Evolutionary conservation across 2,329 filamentous ascomycete genomes (phyloP), one percentile per base, ranked within the genome.

Genomic region (Xylariaceae sp.): DNA sequence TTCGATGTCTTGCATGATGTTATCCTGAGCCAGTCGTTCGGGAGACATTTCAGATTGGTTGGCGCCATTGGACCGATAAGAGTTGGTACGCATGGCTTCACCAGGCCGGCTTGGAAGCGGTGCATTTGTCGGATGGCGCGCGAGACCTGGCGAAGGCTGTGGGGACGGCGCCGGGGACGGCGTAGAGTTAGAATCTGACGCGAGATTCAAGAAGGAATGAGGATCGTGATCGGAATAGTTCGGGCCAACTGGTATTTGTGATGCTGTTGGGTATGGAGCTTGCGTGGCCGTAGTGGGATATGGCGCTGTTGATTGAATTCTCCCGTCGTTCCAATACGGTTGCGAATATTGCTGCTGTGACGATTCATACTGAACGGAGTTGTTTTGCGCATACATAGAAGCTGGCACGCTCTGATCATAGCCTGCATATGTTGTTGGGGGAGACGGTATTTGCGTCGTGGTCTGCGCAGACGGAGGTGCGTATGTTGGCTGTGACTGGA

Each of bases 81-180:
- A 66, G 40, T 75, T 71, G 51, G 79, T 75, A 3, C 70, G 67
- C 36, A 75, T 55, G 43, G 72, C 69, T 10, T 76, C 75, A 57
- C 74, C 71, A 42, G 75, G 81, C 42, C 78, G 75, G 52, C 71
- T 82, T n/a, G 81, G 79, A 43, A 85, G 69, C 40, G 82, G 77
- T 50, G 82, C 76, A 66, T 84, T 78, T 14, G 82, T 85, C 1
- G 82, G 82, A 52, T 84, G 79, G 47, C 81, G 74, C 53, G 76
- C 73, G 11, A 83, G 64, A n/a, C 77, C 73, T 2, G 75, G 69
- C 6, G 75, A 73, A 19, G 72, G 63, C 43, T 71, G 72, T 3
- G 78, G 73, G 1, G 78, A 78, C 6, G 74, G 70, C 31, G 73
- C 52, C 6, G 75, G 73, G 2, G 80, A 81, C 0, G 72, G 66